Base-by-base conservation (phyloP, 2,329 filamentous ascomycete species). In the Ophiostoma ulmi region DNA sequence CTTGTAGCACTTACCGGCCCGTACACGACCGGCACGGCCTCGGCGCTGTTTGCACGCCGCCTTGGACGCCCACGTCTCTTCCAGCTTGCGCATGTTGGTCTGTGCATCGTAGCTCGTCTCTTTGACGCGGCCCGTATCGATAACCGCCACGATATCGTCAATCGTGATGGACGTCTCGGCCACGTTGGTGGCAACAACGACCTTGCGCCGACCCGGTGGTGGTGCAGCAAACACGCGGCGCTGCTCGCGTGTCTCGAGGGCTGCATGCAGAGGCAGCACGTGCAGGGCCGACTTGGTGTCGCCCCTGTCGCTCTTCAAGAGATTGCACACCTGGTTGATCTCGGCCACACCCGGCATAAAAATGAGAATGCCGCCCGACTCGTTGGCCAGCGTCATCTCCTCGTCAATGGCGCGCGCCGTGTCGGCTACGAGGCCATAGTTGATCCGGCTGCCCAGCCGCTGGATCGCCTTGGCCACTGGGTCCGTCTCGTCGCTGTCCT, bases 111-210 rank as follows among this genome's bases (percentile, higher is more conserved):
- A 98, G 77, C 92, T 94, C 0, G 94, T 99, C 80, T 99, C 94
- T 78, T 99, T 99, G 72, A 99, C 95, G 69, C 93, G 90, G 38
- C 95, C 95, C 13, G 91, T 95, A 78, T 99, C 95, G 73, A 99
- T 94, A 65, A 99, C 95, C 1, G 92, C 94, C 2, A 98, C 91
- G 69, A 99, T 92, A 77, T 99, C 95, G 77, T 97, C 94, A 72
- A 99, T 99, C 0, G 95, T 99, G 78, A 99, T 98, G 1, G 95
- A 98, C 0, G 95, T 99, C 79, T 99, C 95, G 1, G 95, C 95
- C 2, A 99, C 94, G 76, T 99, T 99, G 64, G 95, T 99, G 0
- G 95, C 92, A 7, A 94, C 92, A 44, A 99, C 91, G 14, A 99
- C 88, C 80, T 99, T 99, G 48, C 95, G 87, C 80, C 92, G 94